Conservation (phyloP, 176 grass and related monocot species). For the Cenchrus fungigraminus region DNA sequence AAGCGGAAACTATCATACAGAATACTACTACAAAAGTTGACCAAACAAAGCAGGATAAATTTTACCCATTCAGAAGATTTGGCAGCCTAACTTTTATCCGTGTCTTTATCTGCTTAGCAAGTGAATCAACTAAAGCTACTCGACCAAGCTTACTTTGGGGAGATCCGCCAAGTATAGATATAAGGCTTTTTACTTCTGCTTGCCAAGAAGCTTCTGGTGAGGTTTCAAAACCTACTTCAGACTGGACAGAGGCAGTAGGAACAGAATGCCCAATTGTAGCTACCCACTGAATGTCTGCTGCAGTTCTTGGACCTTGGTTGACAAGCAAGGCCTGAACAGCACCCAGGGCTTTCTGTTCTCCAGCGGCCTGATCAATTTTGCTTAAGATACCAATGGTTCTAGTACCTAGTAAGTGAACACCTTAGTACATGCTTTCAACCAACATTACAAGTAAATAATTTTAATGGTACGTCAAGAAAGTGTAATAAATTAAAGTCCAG, state of each 20-base stretch:
- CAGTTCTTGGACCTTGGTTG: conserved; percentile 71
- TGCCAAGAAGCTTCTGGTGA: conserved; percentile 76
- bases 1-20: conserved; percentile 6
- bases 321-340: conserved; percentile 77
- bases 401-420: conserved; percentile 61
- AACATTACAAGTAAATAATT: conserved; percentile 25
- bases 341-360: conserved; percentile 71
- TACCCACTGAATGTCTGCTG: conserved; percentile 73
- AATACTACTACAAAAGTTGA: conserved; percentile 29
- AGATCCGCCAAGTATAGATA: conserved; percentile 64
- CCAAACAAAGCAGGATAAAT: neutral
- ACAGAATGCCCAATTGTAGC: conserved; percentile 77
- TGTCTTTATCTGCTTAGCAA: conserved; percentile 75
- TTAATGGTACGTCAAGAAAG: neutral
- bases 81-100: conserved; percentile 68
- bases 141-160: conserved; percentile 77
- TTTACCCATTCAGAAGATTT: conserved; percentile 76
- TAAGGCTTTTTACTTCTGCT: conserved; percentile 75
- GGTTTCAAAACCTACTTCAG: conserved; percentile 62
- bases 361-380: conserved; percentile 82
- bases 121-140: conserved; percentile 75
- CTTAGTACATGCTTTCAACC: conserved; percentile 17
- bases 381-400: conserved; percentile 86
- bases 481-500: neutral
- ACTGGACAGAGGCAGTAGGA: conserved; percentile 56